These are phyloP conservation scores for Isabelozyma heimii DNA, from an alignment of 805 yeast genomes.

Conservation along the genomic window DNA sequence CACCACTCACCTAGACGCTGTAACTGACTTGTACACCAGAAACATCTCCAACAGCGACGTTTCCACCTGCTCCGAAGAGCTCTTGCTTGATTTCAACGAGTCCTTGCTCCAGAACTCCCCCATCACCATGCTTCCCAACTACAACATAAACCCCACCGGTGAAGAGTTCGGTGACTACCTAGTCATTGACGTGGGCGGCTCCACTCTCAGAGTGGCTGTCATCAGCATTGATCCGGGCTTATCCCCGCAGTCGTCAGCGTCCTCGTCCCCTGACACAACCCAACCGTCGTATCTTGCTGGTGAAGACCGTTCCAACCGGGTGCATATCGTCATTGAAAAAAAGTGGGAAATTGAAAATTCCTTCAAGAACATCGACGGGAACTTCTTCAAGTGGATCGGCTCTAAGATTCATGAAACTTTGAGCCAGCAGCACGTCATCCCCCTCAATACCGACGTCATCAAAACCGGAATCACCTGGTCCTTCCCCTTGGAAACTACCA, in stretches of 20 bases:
- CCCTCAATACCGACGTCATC: slow-evolving; percentile 13
- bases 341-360: slow-evolving; percentile 39
- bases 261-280: background rate
- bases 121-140: slow-evolving; percentile 41
- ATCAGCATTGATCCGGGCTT: slow-evolving; percentile 25
- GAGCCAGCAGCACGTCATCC: slow-evolving; percentile 3
- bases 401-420: slow-evolving; percentile 28
- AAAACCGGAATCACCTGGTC: slow-evolving; percentile 55
- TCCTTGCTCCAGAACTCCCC: slow-evolving; percentile 23
- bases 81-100: slow-evolving; percentile 25
- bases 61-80: background rate
- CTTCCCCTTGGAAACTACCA: slow-evolving; percentile 47
- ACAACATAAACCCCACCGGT: slow-evolving; percentile 37
- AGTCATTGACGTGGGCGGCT: slow-evolving; percentile 58
- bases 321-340: slow-evolving; percentile 24
- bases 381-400: slow-evolving; percentile 45
- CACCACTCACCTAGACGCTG: background rate
- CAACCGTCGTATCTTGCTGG: slow-evolving; percentile 1
- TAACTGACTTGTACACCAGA: background rate
- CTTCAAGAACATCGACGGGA: slow-evolving; percentile 35
- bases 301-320: slow-evolving; percentile 16
- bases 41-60: background rate
- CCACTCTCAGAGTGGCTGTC: slow-evolving; percentile 46
- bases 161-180: slow-evolving; percentile 35
- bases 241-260: background rate